These are phyloP conservation scores for Cladosporium sp. DNA, from an alignment of 2,329 filamentous ascomycete species.

Conservation along the genomic window DNA sequence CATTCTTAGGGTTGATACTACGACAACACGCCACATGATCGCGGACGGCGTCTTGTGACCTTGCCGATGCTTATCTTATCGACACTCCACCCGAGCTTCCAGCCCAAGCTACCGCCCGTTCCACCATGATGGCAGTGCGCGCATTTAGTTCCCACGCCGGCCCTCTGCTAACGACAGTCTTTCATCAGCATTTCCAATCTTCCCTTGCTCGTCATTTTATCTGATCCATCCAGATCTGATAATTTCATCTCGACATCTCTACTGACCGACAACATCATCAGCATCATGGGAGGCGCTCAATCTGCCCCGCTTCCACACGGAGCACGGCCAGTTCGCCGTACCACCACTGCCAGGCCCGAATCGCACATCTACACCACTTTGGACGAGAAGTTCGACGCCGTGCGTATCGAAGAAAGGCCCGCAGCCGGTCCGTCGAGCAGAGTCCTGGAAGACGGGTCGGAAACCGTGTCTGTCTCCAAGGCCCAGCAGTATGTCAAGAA, in stretches of 20 bases:
- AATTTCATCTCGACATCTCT: background rate
- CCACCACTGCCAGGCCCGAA: background rate
- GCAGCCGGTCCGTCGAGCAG: slow-evolving; percentile 18
- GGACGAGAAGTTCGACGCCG: slow-evolving; percentile 33
- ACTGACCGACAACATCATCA: too few species aligned
- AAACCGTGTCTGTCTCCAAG: slow-evolving; percentile 27
- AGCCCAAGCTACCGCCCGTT: background rate
- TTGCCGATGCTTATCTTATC: background rate
- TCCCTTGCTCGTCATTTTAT: background rate
- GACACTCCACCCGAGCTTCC: background rate
- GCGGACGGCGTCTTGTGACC: too few species aligned
- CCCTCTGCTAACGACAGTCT: background rate
- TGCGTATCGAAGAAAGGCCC: slow-evolving; percentile 25
- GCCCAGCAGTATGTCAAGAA: slow-evolving; percentile 29
- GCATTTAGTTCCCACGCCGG: background rate
- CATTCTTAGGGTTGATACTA: too few species aligned
- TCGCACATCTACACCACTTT: slow-evolving; percentile 16
- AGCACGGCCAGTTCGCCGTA: slow-evolving; percentile 4
- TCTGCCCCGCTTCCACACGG: slow-evolving; percentile 10
- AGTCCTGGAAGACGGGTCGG: slow-evolving; percentile 17
- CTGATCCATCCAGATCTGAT: slow-evolving; percentile 9
- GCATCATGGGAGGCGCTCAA: slow-evolving; percentile 15
- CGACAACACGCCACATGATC: too few species aligned
- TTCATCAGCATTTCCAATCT: background rate
- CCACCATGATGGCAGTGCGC: slow-evolving; percentile 1